These are phyloP conservation scores for Syzygium oleosum DNA, from an alignment of 345 rosid genomes.

Conservation along the genomic window DNA sequence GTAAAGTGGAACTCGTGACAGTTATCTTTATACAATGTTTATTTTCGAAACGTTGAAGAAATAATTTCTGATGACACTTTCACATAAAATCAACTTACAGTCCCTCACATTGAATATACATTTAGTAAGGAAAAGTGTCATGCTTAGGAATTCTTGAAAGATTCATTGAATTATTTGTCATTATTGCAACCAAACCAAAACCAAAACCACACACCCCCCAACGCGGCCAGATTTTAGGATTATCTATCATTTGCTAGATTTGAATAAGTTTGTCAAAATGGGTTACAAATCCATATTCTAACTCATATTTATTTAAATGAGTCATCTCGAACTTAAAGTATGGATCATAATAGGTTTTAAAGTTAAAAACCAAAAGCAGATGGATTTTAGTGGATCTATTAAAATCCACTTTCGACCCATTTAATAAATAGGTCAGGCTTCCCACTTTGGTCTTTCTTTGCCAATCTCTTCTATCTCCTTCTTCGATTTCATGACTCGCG, in stretches of 20 bases:
- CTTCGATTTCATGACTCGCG: too few species aligned
- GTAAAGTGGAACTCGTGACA: neutral
- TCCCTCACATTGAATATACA: neutral
- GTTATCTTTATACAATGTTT: neutral
- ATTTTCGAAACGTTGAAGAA: neutral
- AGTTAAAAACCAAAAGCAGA: too few species aligned
- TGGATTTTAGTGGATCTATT: too few species aligned
- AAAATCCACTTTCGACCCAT: too few species aligned
- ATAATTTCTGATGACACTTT: neutral
- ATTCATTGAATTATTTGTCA: neutral
- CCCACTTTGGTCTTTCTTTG: too few species aligned
- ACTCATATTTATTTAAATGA: too few species aligned
- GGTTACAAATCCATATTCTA: too few species aligned
- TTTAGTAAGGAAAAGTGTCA: neutral
- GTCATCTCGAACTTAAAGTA: too few species aligned
- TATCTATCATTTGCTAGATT: neutral
- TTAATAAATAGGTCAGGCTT: too few species aligned
- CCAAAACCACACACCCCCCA: neutral
- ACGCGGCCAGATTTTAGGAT: neutral
- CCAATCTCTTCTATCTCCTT: too few species aligned
- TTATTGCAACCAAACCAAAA: neutral
- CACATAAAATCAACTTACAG: neutral
- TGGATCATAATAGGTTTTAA: too few species aligned
- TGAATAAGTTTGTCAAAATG: too few species aligned
- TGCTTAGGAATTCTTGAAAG: neutral